Conservation (phyloP, 148 eudicot genomes). For the Oxyria digyna region DNA sequence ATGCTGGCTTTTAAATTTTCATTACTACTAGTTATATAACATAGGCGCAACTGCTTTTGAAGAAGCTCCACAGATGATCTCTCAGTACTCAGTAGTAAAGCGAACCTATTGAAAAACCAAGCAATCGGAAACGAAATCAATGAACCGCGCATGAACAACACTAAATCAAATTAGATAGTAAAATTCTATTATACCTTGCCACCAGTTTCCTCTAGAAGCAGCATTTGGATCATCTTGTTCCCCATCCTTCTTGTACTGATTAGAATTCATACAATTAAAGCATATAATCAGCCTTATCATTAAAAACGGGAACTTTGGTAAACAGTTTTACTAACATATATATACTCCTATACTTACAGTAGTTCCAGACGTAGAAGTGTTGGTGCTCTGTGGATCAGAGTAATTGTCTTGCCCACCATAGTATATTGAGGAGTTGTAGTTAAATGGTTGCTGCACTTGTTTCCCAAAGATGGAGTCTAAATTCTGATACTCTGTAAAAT, state of each 20-base stretch:
- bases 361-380: not conserved
- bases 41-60: too few species aligned
- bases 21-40: not conserved
- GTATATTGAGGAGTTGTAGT: slow-evolving; percentile 3
- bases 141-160: too few species aligned
- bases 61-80: not conserved
- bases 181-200: slow-evolving; percentile 22
- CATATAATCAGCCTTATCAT: not conserved
- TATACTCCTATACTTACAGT: not conserved
- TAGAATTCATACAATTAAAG: not conserved
- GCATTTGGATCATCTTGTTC: slow-evolving; percentile 13
- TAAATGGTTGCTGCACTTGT: not conserved
- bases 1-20: not conserved
- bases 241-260: slow-evolving; percentile 21
- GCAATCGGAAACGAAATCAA: too few species aligned
- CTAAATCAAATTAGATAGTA: not conserved
- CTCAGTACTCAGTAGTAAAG: slow-evolving; percentile 34
- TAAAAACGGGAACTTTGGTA: not conserved
- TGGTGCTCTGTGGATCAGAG: not conserved
- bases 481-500: not conserved
- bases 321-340: too few species aligned
- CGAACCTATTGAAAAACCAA: slow-evolving; percentile 22
- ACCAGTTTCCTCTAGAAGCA: slow-evolving; percentile 30
- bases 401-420: slow-evolving; percentile 4
- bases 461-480: not conserved